A percentile compares a stretch with the other conserved stretches of the same genome.
phyloP scores from a whole-genome alignment of 176 grass and related monocot genomes.

The Otatea glauca region DNA sequence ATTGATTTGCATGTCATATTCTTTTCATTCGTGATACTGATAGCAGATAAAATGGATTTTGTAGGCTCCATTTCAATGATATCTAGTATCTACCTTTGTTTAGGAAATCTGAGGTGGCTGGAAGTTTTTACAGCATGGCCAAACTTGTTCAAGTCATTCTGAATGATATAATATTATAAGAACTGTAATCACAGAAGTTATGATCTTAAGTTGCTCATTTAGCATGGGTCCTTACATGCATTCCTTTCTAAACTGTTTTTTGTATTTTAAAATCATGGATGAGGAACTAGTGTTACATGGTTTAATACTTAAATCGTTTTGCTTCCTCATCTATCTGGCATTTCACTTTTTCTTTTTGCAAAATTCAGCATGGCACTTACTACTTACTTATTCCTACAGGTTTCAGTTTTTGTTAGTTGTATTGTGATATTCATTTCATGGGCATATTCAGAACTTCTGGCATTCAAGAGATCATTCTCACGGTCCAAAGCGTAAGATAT shows the following conservation, averaged over 20 bases:
- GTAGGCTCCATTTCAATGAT: too few relatives aligned
- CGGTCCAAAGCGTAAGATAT: constrained; percentile 36
- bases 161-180: too few relatives aligned
- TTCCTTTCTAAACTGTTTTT: not conserved
- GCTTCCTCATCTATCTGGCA: not conserved
- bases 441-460: constrained; percentile 47
- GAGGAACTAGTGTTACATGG: not conserved
- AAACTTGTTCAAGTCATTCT: too few relatives aligned
- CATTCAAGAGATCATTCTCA: constrained; percentile 31
- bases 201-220: too few relatives aligned
- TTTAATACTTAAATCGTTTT: not conserved
- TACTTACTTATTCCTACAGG: constrained; percentile 21
- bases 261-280: not conserved
- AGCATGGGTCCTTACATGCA: too few relatives aligned
- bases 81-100: too few relatives aligned
- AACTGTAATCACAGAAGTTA: too few relatives aligned
- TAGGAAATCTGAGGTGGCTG: too few relatives aligned
- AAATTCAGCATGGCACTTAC: not conserved
- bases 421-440: constrained; percentile 34
- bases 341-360: not conserved
- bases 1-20: too few relatives aligned
- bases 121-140: too few relatives aligned
- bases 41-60: too few relatives aligned
- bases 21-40: too few relatives aligned
- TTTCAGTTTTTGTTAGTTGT: constrained; percentile 43